These are phyloP conservation scores for Alternaria triticina DNA, from an alignment of 2,329 filamentous ascomycete genomes.

Conservation along the genomic window DNA sequence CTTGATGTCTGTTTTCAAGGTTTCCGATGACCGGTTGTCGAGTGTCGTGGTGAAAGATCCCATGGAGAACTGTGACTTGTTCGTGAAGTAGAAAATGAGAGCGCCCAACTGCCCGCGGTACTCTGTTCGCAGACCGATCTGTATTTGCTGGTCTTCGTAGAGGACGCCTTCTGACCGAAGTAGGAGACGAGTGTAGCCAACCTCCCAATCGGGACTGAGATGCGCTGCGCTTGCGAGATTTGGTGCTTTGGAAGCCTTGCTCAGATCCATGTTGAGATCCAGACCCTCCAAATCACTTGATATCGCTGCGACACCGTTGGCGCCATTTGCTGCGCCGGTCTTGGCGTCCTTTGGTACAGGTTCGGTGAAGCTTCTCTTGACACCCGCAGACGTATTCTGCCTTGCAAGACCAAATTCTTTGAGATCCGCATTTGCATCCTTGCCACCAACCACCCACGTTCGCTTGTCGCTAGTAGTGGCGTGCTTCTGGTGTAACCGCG, in stretches of 20 bases:
- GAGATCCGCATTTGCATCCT: constrained; percentile 85
- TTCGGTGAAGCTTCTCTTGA: constrained; percentile 84
- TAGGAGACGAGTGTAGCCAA: constrained; percentile 83
- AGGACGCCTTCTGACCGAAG: constrained; percentile 83
- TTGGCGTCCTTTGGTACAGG: constrained; percentile 44
- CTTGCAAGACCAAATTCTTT: constrained; percentile 76
- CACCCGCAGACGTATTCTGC: constrained; percentile 70
- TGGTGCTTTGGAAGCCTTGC: constrained; percentile 67
- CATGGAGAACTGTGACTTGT: constrained; percentile 85
- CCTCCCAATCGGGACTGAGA: constrained; percentile 92
- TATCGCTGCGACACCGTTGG: constrained; percentile 60
- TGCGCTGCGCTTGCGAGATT: constrained; percentile 93
- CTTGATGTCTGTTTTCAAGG: constrained; percentile 85
- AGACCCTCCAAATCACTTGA: constrained; percentile 74
- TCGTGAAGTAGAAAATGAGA: constrained; percentile 93
- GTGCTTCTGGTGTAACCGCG: constrained; percentile 92
- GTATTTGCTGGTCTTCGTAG: constrained; percentile 93
- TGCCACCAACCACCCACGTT: constrained; percentile 97
- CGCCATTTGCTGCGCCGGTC: constrained; percentile 39
- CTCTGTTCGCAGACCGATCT: constrained; percentile 89
- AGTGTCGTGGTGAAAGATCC: constrained; percentile 93
- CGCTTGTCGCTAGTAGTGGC: constrained; percentile 91
- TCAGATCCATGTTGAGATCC: constrained; percentile 71
- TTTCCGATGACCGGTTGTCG: constrained; percentile 72
- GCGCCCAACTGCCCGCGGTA: constrained; percentile 96